Percentiles rank a stretch among this genome's conserved stretches.
Conservation (phyloP, 441 rosid genomes). For the Corymbia citriodora region DNA sequence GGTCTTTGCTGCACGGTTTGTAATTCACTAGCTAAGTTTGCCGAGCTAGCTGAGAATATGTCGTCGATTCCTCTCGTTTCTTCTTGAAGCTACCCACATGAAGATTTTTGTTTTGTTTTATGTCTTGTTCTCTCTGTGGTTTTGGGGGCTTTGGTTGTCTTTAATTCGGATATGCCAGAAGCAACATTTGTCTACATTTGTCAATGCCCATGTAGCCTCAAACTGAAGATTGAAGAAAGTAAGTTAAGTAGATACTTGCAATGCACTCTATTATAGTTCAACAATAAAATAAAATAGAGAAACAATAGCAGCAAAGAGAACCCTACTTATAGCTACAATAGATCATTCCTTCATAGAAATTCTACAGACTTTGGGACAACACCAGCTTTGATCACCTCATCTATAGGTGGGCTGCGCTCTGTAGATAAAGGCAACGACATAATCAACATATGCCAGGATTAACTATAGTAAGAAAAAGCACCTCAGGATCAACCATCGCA, state of each 20-base stretch:
- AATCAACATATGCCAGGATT: neutral
- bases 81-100: no score
- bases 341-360: conserved; percentile 11
- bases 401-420: conserved; percentile 24
- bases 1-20: no score
- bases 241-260: neutral
- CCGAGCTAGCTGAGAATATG: no score
- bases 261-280: neutral
- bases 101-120: no score
- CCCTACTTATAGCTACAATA: conserved; percentile 9
- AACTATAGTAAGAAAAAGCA: neutral
- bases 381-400: conserved; percentile 28
- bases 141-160: no score
- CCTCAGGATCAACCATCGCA: neutral
- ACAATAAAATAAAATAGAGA: neutral
- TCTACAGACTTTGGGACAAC: conserved; percentile 19
- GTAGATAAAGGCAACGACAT: neutral
- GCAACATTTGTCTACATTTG: conserved; percentile 21
- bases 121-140: no score
- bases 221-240: conserved; percentile 15
- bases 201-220: conserved; percentile 33
- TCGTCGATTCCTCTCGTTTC: no score
- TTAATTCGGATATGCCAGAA: conserved; percentile 23
- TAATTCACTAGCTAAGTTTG: no score
- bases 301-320: neutral